Base-by-base conservation (phyloP, 2,329 filamentous ascomycete species). In the Trichoderma sp. region DNA sequence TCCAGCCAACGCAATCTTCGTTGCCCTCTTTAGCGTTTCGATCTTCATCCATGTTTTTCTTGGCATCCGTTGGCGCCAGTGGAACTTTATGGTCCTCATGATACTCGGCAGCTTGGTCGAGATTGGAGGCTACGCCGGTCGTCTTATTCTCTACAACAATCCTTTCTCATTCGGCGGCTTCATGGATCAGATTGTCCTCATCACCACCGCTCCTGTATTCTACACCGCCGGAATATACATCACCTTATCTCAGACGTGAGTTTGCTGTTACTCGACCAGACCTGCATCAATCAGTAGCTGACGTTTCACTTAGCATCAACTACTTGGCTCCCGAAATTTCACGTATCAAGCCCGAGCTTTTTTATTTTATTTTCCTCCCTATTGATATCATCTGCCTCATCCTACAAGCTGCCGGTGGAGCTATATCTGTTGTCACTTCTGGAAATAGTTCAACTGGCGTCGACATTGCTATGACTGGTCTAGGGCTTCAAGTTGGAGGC, bases 171-270 rank as follows among this genome's bases (percentile, higher is more conserved):
- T 89, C 73, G 74, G 74, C 10, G 86, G 83, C 0, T 92, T 91
- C 74, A 81, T 91, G 73, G 84, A 90, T n/a, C 87, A 91, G 74
- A 89, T 90, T 70, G 81, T 84, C 83, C 88, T 85, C 74, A 81
- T 91, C 47, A 88, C 85, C 0, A 70, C 68, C 13, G 75, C 69
- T 0, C 78, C 78, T 0, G 75, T 79, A 0, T 79, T 74, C 53
- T 79, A 88, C 82, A 75, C 73, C 4, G 76, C 77, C 0, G 75
- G 75, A 7, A 77, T 77, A 35, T 92, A 92, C 74, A 83, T 91
- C 33, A 89, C 87, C 14, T 81, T 90, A 4, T 77, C 78, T 47
- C 80, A 79, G 72, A 77, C 75, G 79, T 81, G 57, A 72, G 77
- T 72, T 19, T 14, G 8, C 1, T 11, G 3, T 52, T 24, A 7